phyloP scores from a whole-genome alignment of 768 basidiomycete genomes.

The Mycena metata region DNA sequence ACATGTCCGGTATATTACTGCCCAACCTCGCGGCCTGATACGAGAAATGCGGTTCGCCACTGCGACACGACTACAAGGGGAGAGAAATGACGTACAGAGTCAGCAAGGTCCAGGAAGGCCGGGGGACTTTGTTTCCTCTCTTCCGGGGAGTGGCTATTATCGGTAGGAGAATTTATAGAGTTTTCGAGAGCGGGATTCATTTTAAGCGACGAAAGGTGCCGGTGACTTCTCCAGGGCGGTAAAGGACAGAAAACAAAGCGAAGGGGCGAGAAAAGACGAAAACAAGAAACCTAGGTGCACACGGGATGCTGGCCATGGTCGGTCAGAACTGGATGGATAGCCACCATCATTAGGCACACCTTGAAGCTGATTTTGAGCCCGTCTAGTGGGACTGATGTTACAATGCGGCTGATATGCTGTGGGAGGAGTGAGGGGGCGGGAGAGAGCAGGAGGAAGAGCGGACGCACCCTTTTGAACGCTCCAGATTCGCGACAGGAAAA shows the following conservation, averaged over 20 bases:
- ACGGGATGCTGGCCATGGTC: slow-evolving; percentile 64
- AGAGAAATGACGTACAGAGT: slow-evolving; percentile 75
- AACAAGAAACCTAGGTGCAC: slow-evolving; percentile 75
- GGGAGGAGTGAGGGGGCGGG: slow-evolving; percentile 33
- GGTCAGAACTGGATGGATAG: slow-evolving; percentile 43
- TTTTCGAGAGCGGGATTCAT: slow-evolving; percentile 82
- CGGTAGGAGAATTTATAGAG: slow-evolving; percentile 73
- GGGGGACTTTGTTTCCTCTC: slow-evolving; percentile 90
- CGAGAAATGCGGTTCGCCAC: slow-evolving; percentile 38
- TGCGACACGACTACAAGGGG: slow-evolving; percentile 32
- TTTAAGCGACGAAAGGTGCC: slow-evolving; percentile 57
- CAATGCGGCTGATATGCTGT: slow-evolving; percentile 71
- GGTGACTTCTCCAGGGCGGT: slow-evolving; percentile 67
- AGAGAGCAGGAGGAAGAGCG: slow-evolving; percentile 39
- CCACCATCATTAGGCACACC: slow-evolving; percentile 60
- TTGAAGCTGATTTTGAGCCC: slow-evolving; percentile 80
- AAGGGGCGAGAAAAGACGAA: slow-evolving; percentile 61
- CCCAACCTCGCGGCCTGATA: slow-evolving; percentile 84
- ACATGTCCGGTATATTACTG: slow-evolving; percentile 89
- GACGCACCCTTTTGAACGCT: slow-evolving; percentile 62
- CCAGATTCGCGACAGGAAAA: slow-evolving; percentile 52
- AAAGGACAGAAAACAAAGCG: slow-evolving; percentile 69
- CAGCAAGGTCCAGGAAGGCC: slow-evolving; percentile 93
- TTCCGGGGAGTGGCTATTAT: slow-evolving; percentile 76
- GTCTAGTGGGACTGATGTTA: slow-evolving; percentile 86